A percentile compares a stretch with the other conserved stretches of the same genome.
These are phyloP conservation scores for Colletotrichum viniferum DNA, from an alignment of 2,329 filamentous ascomycete species.

Conservation along the genomic window DNA sequence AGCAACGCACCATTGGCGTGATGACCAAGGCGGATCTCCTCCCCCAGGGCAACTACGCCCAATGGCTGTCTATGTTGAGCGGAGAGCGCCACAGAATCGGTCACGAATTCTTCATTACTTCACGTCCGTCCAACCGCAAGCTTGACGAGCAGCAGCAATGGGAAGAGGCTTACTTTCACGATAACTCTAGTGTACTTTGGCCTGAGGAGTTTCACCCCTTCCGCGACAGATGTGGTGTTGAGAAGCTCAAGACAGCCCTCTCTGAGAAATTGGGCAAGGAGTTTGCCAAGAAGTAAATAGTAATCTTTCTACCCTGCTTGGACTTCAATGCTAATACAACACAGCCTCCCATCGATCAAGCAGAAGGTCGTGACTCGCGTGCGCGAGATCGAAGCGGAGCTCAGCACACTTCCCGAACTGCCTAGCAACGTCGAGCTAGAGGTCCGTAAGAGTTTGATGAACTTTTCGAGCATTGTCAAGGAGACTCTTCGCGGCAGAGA, in stretches of 20 bases:
- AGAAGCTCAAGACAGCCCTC: conserved; percentile 55
- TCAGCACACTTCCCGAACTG: conserved; percentile 68
- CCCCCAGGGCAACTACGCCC: conserved; percentile 53
- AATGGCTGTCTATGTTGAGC: conserved; percentile 69
- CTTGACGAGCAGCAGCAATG: conserved; percentile 56
- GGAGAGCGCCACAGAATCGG: conserved; percentile 67
- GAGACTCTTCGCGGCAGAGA: conserved; percentile 55
- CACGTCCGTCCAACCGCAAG: conserved; percentile 62
- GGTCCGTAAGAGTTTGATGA: conserved; percentile 62
- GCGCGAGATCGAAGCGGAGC: conserved; percentile 53
- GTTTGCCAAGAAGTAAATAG: conserved; percentile 53
- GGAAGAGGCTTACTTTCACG: conserved; percentile 58
- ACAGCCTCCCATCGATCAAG: conserved; percentile 54
- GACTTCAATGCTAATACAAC: no score
- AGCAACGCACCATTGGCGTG: conserved; percentile 70
- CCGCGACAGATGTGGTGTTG: conserved; percentile 55
- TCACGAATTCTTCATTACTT: conserved; percentile 81
- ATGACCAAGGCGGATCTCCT: conserved; percentile 85
- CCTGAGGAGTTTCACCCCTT: conserved; percentile 52
- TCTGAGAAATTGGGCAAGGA: conserved; percentile 58
- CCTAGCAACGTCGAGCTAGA: conserved; percentile 71
- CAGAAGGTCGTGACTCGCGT: conserved; percentile 57
- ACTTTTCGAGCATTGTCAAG: conserved; percentile 60
- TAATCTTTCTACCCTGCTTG: conserved; percentile 14
- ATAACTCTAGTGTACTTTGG: conserved; percentile 45